These are phyloP conservation scores for Hypoxylon sp. DNA, from an alignment of 2,329 filamentous ascomycete genomes.

Conservation along the genomic window DNA sequence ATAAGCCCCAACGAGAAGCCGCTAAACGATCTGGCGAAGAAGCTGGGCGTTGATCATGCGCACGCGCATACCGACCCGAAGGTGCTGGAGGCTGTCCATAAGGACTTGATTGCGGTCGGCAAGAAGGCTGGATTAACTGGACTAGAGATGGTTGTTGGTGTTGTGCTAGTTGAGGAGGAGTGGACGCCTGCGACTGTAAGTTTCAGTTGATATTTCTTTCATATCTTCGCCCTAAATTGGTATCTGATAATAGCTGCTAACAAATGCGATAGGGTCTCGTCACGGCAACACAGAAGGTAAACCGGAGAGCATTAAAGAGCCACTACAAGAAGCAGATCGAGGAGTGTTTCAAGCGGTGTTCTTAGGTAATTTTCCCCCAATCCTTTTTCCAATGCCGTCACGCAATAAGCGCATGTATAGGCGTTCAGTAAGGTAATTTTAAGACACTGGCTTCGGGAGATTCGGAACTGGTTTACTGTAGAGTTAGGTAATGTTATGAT, in stretches of 20 bases:
- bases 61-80: conserved; percentile 78
- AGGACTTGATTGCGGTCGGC: conserved; percentile 77
- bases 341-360: conserved; percentile 56
- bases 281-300: conserved; percentile 74
- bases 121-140: conserved; percentile 76
- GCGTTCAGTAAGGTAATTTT: conserved; percentile 13
- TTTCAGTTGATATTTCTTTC: conserved; percentile 45
- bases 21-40: conserved; percentile 71
- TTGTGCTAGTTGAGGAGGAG: conserved; percentile 86
- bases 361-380: background rate
- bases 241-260: conserved; percentile 12
- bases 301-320: conserved; percentile 67
- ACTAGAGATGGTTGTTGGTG: conserved; percentile 82
- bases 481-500: conserved; percentile 12
- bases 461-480: conserved; percentile 16
- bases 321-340: conserved; percentile 68
- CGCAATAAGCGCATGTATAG: background rate
- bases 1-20: conserved; percentile 78
- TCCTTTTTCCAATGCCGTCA: background rate
- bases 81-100: conserved; percentile 72
- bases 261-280: conserved; percentile 65
- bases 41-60: conserved; percentile 75
- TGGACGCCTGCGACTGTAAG: conserved; percentile 90
- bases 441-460: background rate
- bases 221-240: background rate